phyloP scores from a whole-genome alignment of 345 rosid species.

The Orychophragmus violaceus region DNA sequence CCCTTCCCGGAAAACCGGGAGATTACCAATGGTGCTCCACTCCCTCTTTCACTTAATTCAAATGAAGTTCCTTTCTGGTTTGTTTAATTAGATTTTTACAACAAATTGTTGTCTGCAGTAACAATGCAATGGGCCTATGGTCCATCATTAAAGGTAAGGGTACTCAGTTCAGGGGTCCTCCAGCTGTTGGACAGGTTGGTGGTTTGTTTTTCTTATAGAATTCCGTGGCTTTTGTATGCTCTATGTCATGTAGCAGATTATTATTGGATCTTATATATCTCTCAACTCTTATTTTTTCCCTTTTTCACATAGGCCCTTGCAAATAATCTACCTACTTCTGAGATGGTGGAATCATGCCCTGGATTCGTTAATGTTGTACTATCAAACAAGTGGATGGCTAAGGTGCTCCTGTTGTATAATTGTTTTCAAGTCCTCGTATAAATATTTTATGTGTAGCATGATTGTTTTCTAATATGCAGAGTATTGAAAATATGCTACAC shows the following conservation, averaged over 20 bases:
- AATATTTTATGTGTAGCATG: not conserved
- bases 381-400: constrained; percentile 73
- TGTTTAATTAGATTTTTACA: not conserved
- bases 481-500: constrained; percentile 74
- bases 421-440: not conserved
- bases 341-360: constrained; percentile 81
- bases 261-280: not conserved
- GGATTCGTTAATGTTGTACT: constrained; percentile 82
- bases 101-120: constrained; percentile 38
- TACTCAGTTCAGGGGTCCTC: constrained; percentile 62
- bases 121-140: constrained; percentile 90
- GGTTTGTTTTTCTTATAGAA: too few species aligned
- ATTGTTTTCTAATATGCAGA: constrained; percentile 40
- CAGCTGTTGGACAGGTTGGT: constrained; percentile 78
- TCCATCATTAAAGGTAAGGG: constrained; percentile 64
- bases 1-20: constrained; percentile 56
- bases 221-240: too few species aligned
- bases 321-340: constrained; percentile 66
- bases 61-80: not conserved
- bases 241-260: not conserved
- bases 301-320: constrained; percentile 50
- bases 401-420: constrained; percentile 46
- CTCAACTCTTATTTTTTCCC: not conserved
- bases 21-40: constrained; percentile 89
- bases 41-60: not conserved